Base-by-base conservation (phyloP, 1,284 basidiomycete species). In the Trametes hirsuta region DNA sequence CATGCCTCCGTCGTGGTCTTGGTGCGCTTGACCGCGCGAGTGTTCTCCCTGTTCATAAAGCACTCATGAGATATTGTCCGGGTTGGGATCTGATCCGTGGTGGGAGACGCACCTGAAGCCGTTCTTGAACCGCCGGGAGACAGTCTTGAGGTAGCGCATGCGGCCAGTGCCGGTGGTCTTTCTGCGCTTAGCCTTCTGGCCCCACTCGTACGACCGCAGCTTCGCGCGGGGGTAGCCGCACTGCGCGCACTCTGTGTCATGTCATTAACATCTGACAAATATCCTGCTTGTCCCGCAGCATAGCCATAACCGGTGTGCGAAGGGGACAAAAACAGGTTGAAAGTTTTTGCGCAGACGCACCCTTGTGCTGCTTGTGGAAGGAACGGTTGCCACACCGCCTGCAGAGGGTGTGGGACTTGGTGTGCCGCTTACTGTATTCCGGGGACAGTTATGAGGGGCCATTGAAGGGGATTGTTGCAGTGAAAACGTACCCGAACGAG, bases 131-230 rank as follows among this genome's bases (percentile, higher is more conserved):
- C 93, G 86, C 74, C 93, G 87, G 68, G 90, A 87, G 53, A 97
- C 95, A 59, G 83, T 78, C 86, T 96, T 97, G 80, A 99, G 87
- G 87, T 96, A 88, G 68, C 85, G 84, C 95, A 98, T 97, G 74
- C 97, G 88, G 69, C 97, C 97, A 70, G 97, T 96, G 70, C 97
- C 97, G 68, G 96, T 95, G 58, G 95, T 97, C 89, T 97, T 97
- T 88, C 97, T 91, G 82, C 97, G 91, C 89, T 98, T 98, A 62
- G 96, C 97, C 88, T 99, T 99, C 77, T 90, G 85, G 70, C 95
- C 94, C 97, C 97, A 99, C 81, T 98, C 92, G 81, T 89, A 98
- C 72, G 93, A 96, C 75, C 97, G 90, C 73, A 96, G 82, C 83
- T 95, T 98, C 65, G 97, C 96, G 61, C 94, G 82, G 58, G 97